Evolutionary conservation across 2,329 filamentous ascomycete species (phyloP).

Genomic region (Colletotrichum gloeosporioides): DNA sequence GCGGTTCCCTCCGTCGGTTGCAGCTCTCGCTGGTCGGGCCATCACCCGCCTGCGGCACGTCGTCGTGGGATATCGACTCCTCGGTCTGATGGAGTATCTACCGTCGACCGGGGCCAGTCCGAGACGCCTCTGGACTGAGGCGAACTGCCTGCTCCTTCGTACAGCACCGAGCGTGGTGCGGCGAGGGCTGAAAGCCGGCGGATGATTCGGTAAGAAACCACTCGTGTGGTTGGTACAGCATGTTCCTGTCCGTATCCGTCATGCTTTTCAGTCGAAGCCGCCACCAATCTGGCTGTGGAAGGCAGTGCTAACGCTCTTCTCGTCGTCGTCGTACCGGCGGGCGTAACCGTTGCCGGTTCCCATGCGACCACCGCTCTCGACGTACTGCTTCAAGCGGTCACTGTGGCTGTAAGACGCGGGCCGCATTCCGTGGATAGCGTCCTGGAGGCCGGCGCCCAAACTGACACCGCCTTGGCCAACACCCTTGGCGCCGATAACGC

Average conservation of each 20-base stretch:
- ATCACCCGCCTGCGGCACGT: conserved; percentile 21
- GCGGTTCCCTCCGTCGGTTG: conserved; percentile 12
- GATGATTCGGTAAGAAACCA: conserved; percentile 18
- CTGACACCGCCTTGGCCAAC: conserved; percentile 87
- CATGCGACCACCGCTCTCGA: conserved; percentile 80
- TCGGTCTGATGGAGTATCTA: background rate
- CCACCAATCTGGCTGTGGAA: conserved; percentile 93
- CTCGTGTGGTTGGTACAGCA: conserved; percentile 8
- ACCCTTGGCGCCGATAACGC: conserved; percentile 76
- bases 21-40: conserved; percentile 21
- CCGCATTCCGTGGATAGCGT: conserved; percentile 69
- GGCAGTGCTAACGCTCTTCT: conserved; percentile 93
- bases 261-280: conserved; percentile 54
- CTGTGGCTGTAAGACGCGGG: conserved; percentile 74
- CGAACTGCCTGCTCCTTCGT: conserved; percentile 14
- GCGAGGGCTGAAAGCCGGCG: conserved; percentile 17
- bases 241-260: conserved; percentile 15
- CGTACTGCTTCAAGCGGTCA: conserved; percentile 92
- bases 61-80: background rate
- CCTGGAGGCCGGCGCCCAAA: conserved; percentile 80
- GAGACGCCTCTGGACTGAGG: conserved; percentile 8
- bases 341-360: conserved; percentile 63
- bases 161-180: conserved; percentile 20
- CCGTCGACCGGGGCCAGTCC: background rate
- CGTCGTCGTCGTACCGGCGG: conserved; percentile 85